phyloP scores from a whole-genome alignment of 352 stramenopile genomes.

The Phytophthora fragariae region DNA sequence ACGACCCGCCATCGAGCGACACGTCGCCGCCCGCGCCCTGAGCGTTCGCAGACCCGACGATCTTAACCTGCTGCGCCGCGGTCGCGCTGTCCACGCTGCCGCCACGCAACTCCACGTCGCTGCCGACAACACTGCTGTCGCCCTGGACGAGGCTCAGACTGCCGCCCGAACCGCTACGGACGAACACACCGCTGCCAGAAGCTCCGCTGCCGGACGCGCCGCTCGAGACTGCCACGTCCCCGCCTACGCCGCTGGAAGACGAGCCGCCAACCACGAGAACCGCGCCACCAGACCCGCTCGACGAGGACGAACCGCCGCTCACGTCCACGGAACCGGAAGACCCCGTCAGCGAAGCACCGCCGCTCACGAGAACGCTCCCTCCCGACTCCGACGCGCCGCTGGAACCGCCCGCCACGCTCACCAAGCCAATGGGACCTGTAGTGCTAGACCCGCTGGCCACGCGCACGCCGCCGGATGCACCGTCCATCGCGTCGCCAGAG shows the following conservation, averaged over 20 bases:
- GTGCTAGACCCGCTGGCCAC: not conserved
- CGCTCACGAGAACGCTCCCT: conserved; percentile 12
- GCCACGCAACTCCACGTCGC: conserved; percentile 35
- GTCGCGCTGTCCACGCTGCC: conserved; percentile 22
- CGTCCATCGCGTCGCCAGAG: no score
- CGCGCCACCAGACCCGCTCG: conserved; percentile 16
- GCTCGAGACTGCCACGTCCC: conserved; percentile 36
- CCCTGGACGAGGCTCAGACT: conserved; percentile 33
- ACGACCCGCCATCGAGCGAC: conserved; percentile 36
- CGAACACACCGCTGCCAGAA: conserved; percentile 23
- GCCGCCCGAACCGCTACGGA: conserved; percentile 34
- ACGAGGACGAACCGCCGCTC: conserved; percentile 5
- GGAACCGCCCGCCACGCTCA: not conserved
- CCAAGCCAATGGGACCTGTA: conserved; percentile 5
- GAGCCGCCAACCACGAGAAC: conserved; percentile 22
- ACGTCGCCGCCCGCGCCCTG: conserved; percentile 36
- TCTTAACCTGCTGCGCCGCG: conserved; percentile 31
- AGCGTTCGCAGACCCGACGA: conserved; percentile 34
- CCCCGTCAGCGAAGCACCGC: conserved; percentile 2
- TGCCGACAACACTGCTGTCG: conserved; percentile 27
- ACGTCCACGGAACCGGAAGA: no score
- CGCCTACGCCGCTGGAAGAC: conserved; percentile 30
- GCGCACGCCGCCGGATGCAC: no score
- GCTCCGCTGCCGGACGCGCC: conserved; percentile 18
- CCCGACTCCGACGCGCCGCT: no score